Percentiles rank a stretch among this genome's conserved stretches.
Evolutionary conservation across 2,329 filamentous ascomycete genomes (phyloP).

Genomic region (Trichoderma brevicompactum): DNA sequence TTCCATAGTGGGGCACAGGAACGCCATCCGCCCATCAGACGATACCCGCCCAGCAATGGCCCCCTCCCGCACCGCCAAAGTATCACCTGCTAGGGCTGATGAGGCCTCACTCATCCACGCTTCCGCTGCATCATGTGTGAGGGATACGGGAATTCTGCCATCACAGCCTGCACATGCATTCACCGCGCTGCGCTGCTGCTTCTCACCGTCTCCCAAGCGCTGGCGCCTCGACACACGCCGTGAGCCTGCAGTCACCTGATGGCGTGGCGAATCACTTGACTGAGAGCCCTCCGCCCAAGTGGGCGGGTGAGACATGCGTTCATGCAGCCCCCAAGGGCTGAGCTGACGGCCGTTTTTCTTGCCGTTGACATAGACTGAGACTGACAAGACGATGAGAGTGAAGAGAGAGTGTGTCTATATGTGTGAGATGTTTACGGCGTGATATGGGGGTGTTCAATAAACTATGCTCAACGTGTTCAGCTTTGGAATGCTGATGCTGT

Average conservation of each 20-base stretch:
- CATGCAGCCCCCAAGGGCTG: slow-evolving; percentile 4
- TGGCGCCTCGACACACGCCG: slow-evolving; percentile 5
- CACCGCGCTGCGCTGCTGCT: background rate
- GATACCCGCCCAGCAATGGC: background rate
- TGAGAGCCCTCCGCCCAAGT: background rate
- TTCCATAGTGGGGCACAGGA: background rate
- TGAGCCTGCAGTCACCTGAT: slow-evolving; percentile 21
- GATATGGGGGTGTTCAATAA: no score
- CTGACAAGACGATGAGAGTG: no score
- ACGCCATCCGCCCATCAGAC: background rate
- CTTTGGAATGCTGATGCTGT: no score
- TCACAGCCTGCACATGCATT: background rate
- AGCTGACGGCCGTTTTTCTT: background rate
- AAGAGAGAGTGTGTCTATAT: no score
- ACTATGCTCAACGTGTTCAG: no score
- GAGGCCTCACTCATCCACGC: background rate
- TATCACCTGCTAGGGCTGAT: slow-evolving; percentile 14
- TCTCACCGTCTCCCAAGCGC: slow-evolving; percentile 8
- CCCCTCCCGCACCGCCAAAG: slow-evolving; percentile 5
- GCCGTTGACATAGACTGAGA: no score
- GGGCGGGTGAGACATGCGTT: slow-evolving; percentile 20
- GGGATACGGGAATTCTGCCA: background rate
- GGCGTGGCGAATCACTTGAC: slow-evolving; percentile 26
- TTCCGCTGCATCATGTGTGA: background rate
- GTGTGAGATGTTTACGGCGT: no score